Conservation (phyloP, 768 basidiomycete species). For the Antrodiella citrinella region DNA sequence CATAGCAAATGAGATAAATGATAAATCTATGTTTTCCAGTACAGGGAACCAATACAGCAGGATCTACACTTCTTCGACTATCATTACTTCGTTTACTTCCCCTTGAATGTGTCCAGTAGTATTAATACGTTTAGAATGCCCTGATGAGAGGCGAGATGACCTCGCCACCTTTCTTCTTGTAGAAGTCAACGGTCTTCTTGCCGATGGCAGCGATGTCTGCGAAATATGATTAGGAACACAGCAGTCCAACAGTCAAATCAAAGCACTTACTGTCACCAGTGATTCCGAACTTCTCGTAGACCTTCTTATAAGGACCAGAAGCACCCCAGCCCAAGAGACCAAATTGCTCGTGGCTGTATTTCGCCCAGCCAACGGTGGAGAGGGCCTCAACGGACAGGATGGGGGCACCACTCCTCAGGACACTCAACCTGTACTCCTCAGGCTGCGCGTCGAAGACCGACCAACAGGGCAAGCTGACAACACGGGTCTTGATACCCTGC, state of each 20-base stretch:
- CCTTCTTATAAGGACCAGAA: constrained; percentile 83
- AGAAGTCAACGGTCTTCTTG: constrained; percentile 83
- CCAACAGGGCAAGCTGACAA: constrained; percentile 90
- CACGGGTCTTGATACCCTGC: constrained; percentile 71
- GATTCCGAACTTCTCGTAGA: constrained; percentile 87
- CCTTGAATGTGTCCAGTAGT: background rate
- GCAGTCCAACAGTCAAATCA: too few species aligned
- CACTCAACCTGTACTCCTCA: constrained; percentile 71
- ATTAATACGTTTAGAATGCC: constrained; percentile 38
- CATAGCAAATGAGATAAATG: background rate
- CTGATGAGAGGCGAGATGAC: constrained; percentile 71
- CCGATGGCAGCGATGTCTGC: constrained; percentile 71
- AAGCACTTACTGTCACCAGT: constrained; percentile 57
- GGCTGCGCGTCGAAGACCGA: constrained; percentile 79
- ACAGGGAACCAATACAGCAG: background rate
- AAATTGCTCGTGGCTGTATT: constrained; percentile 40
- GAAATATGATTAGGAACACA: constrained; percentile 2
- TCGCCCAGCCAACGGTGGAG: constrained; percentile 26
- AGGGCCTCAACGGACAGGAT: constrained; percentile 86
- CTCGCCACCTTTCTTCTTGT: constrained; percentile 67
- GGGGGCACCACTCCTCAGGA: constrained; percentile 83
- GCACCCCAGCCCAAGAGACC: constrained; percentile 76
- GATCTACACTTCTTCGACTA: background rate
- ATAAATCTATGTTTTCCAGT: background rate
- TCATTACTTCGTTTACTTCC: background rate